Percentiles rank a stretch among this genome's conserved stretches.
Conservation (phyloP, 805 yeast species). For the Nakazawaea ernobii region DNA sequence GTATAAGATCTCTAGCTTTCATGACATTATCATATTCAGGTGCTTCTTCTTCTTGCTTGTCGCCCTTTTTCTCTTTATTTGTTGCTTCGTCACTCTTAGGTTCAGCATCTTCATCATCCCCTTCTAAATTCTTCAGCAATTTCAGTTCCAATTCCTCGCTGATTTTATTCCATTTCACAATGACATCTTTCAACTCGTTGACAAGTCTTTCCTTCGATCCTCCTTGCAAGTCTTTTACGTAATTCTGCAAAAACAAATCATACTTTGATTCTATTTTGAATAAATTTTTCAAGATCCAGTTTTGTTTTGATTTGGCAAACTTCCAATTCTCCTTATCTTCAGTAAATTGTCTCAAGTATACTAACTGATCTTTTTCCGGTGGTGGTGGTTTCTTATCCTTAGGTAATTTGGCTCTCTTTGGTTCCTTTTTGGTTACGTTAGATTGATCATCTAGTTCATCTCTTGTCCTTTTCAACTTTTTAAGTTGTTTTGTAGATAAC, state of each 20-base stretch:
- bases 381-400: constrained; percentile 64
- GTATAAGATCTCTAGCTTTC: constrained; percentile 33
- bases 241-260: constrained; percentile 41
- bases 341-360: constrained; percentile 52
- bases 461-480: constrained; percentile 29
- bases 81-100: constrained; percentile 11
- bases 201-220: constrained; percentile 57
- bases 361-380: constrained; percentile 72
- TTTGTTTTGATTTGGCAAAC: constrained; percentile 81
- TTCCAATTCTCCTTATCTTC: constrained; percentile 65
- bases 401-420: constrained; percentile 67
- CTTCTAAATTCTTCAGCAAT: constrained; percentile 30
- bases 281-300: constrained; percentile 71
- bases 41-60: constrained; percentile 14
- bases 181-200: constrained; percentile 39
- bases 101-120: constrained; percentile 14
- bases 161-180: constrained; percentile 51
- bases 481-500: constrained; percentile 36
- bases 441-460: constrained; percentile 12
- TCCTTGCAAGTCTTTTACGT: constrained; percentile 63
- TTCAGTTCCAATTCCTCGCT: constrained; percentile 36
- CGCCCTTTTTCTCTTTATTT: constrained; percentile 7
- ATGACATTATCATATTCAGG: constrained; percentile 34
- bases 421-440: constrained; percentile 42
- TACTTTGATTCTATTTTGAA: constrained; percentile 39